Evolutionary conservation across 164 flowering plant species (phyloP).

Genomic region (Santalum album): DNA sequence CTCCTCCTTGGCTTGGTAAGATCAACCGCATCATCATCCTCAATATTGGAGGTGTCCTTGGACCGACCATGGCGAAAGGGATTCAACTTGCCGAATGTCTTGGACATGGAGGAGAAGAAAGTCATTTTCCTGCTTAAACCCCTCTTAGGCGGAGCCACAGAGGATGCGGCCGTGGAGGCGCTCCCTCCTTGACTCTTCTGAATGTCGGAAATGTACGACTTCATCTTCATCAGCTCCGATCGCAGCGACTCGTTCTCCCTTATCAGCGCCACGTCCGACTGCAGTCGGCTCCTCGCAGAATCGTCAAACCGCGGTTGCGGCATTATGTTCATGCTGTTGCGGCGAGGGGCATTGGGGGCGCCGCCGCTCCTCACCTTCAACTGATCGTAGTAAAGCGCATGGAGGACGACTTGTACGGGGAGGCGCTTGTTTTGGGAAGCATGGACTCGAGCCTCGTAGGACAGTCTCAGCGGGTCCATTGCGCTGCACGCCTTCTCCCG

Average conservation of each 20-base stretch:
- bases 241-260: conserved; percentile 73
- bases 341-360: too few species aligned
- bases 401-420: conserved; percentile 80
- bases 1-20: conserved; percentile 78
- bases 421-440: conserved; percentile 90
- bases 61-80: conserved; percentile 85
- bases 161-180: neutral
- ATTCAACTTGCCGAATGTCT: conserved; percentile 78
- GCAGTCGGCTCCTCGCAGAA: conserved; percentile 37
- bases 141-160: neutral
- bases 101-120: conserved; percentile 80
- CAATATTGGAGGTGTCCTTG: conserved; percentile 67
- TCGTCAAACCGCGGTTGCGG: conserved; percentile 33
- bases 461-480: conserved; percentile 81
- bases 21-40: conserved; percentile 44
- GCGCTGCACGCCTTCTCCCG: conserved; percentile 87
- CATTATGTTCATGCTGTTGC: conserved; percentile 7
- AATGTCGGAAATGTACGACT: conserved; percentile 55
- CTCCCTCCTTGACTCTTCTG: conserved; percentile 29
- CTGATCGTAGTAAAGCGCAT: conserved; percentile 84
- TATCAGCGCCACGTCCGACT: conserved; percentile 51
- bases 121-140: conserved; percentile 24
- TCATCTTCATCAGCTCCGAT: conserved; percentile 76
- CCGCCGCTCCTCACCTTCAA: conserved; percentile 75
- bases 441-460: conserved; percentile 79